These are phyloP conservation scores for Xylariales sp. DNA, from an alignment of 2,329 filamentous ascomycete species.

Conservation along the genomic window DNA sequence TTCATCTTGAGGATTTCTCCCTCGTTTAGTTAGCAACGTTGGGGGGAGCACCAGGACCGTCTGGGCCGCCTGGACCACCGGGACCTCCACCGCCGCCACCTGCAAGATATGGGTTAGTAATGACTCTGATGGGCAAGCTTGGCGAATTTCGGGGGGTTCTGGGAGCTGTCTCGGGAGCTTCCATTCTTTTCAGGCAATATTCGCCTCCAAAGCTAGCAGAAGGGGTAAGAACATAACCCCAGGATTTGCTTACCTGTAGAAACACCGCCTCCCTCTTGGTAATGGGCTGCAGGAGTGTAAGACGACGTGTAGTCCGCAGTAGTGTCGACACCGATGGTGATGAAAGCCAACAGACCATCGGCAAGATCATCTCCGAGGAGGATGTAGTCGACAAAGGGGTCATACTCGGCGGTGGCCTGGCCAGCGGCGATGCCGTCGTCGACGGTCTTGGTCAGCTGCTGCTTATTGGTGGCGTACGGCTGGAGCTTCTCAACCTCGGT, in stretches of 20 bases:
- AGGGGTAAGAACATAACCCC: too few relatives aligned
- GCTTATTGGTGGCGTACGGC: conserved; percentile 39
- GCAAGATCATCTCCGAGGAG: conserved; percentile 44
- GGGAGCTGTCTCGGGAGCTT: too few relatives aligned
- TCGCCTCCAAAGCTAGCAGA: too few relatives aligned
- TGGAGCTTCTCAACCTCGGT: conserved; percentile 36
- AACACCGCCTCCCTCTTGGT: conserved; percentile 23
- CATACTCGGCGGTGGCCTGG: conserved; percentile 44
- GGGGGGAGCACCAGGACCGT: conserved; percentile 1
- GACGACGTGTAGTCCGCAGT: conserved; percentile 22
- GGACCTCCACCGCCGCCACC: conserved; percentile 13
- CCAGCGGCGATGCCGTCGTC: conserved; percentile 45
- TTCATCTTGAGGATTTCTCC: too few relatives aligned
- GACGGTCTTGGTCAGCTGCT: conserved; percentile 40
- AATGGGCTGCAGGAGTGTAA: conserved; percentile 20
- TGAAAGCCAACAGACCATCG: conserved; percentile 46
- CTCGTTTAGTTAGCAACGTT: too few relatives aligned
- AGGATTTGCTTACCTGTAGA: conserved; percentile 14
- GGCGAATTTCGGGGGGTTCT: too few relatives aligned
- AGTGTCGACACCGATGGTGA: conserved; percentile 42
- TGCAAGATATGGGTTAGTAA: too few relatives aligned
- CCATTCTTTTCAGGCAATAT: too few relatives aligned
- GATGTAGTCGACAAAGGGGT: conserved; percentile 53
- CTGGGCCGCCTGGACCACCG: conserved; percentile 1
- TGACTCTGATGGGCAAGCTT: too few relatives aligned